Evolutionary conservation across 1,284 basidiomycete genomes (phyloP).

Genomic region (Fomitopsis pinicola): DNA sequence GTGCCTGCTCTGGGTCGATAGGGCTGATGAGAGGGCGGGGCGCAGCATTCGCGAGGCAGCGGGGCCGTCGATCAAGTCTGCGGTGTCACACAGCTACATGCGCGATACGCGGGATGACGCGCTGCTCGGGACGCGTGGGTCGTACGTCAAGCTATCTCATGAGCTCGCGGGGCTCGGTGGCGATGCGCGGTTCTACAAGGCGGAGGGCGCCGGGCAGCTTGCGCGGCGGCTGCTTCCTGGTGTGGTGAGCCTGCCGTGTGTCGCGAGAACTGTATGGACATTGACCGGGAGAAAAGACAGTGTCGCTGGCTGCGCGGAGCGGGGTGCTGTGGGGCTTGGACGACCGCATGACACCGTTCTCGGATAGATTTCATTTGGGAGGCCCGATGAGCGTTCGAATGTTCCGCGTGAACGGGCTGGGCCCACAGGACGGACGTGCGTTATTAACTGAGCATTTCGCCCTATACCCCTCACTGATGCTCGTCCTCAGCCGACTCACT

Average conservation of each 20-base stretch:
- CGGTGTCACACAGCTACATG: slow-evolving; percentile 75
- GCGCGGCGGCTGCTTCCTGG: slow-evolving; percentile 57
- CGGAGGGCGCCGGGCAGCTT: slow-evolving; percentile 62
- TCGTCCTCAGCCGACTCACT: slow-evolving; percentile 61
- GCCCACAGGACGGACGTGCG: slow-evolving; percentile 77
- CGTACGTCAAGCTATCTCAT: slow-evolving; percentile 58
- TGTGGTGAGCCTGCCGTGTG: slow-evolving; percentile 39
- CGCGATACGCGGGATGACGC: slow-evolving; percentile 82
- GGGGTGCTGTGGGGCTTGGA: slow-evolving; percentile 60
- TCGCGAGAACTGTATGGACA: background rate
- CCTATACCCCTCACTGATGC: background rate
- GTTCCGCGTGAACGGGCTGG: slow-evolving; percentile 84
- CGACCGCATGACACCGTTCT: slow-evolving; percentile 48
- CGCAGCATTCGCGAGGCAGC: slow-evolving; percentile 79
- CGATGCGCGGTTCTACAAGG: slow-evolving; percentile 71
- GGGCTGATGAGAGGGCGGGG: background rate
- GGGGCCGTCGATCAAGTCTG: slow-evolving; percentile 78
- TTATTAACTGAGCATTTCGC: slow-evolving; percentile 2
- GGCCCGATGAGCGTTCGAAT: slow-evolving; percentile 89
- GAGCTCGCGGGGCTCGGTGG: slow-evolving; percentile 81
- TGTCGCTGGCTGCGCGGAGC: slow-evolving; percentile 59
- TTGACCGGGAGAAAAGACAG: slow-evolving; percentile 36
- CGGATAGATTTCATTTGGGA: slow-evolving; percentile 91
- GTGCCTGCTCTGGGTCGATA: slow-evolving; percentile 7
- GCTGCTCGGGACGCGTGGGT: slow-evolving; percentile 59